phyloP scores from a whole-genome alignment of 805 yeast species.

The Candida vartiovaarae region DNA sequence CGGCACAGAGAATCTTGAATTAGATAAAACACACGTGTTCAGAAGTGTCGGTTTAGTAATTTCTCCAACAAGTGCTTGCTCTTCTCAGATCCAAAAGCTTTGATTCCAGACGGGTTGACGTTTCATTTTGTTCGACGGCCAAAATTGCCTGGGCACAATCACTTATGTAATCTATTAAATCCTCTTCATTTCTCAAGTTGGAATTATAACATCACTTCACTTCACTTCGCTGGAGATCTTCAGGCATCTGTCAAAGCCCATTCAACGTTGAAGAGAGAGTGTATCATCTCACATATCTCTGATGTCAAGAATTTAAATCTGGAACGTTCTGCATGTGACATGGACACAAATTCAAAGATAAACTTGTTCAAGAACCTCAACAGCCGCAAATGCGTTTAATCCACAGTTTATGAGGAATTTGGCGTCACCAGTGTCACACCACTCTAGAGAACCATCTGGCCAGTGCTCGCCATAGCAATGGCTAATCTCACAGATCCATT shows the following conservation, averaged over 20 bases:
- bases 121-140: slow-evolving; percentile 9
- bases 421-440: slow-evolving; percentile 1
- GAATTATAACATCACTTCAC: too few relatives aligned
- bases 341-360: slow-evolving; percentile 4
- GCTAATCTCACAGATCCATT: slow-evolving; percentile 6
- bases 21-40: too few relatives aligned
- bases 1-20: too few relatives aligned
- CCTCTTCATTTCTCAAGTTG: too few relatives aligned
- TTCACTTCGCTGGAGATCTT: too few relatives aligned
- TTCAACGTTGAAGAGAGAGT: slow-evolving; percentile 3
- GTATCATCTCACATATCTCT: neutral
- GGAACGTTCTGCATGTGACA: slow-evolving; percentile 4
- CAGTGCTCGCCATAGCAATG: neutral
- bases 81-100: neutral
- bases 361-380: slow-evolving; percentile 3
- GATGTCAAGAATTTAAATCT: slow-evolving; percentile 1
- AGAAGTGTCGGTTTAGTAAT: too few relatives aligned
- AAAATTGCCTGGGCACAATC: neutral
- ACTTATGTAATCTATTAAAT: neutral
- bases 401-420: slow-evolving; percentile 13
- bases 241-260: slow-evolving; percentile 3
- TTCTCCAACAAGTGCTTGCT: neutral
- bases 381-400: slow-evolving; percentile 9
- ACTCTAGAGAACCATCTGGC: neutral
- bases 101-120: slow-evolving; percentile 13